Evolutionary conservation across 2,329 filamentous ascomycete species (phyloP), one percentile per base, ranked within the genome.

Genomic region (Atkinsonella hypoxylon): DNA sequence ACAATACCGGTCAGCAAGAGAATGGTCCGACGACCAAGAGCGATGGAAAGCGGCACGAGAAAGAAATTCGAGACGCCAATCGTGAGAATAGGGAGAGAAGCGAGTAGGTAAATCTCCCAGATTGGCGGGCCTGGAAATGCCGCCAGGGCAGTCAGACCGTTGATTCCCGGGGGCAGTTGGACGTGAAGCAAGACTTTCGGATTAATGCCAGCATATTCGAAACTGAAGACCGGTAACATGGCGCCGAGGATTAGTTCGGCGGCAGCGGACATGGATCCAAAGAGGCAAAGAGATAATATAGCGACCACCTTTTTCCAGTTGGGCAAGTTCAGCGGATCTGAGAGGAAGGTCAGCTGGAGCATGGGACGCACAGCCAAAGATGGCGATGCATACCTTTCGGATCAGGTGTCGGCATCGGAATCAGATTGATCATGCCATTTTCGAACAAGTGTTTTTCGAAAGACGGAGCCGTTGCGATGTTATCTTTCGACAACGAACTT

Each of bases 171-270:
- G 11, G 48, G 48, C 7, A 49, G 15, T 13, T 45, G 48, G 3
- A 49, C 8, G 2, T 45, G 18, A n/a, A 39, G 18, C 8, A 49
- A 15, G 2, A 49, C 15, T 41, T 49, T 49, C 2, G 48, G 48
- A 17, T 49, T n/a, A 18, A 49, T 41, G 12, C 31, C 48, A 11
- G 48, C 48, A 20, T 49, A 49, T 26, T 49, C 48, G 18, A 49
- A 49, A 26, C 41, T 45, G 34, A 49, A 49, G 9, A 49, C 42
- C 2, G 48, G 48, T 9, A 49, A 13, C 40, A 49, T 45, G 22
- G 48, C 41, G 13, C 48, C 48, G n/a, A 49, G 42, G 18, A 49
- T 49, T 20, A 49, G 15, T 34, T 49, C 48, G 31, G 48, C 48
- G 2, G 48, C 40, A 1, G 48, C 48, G 3, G 48, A 40, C 48